A percentile compares a stretch with the other conserved stretches of the same genome.
These are phyloP conservation scores for Tuber indicum DNA, from an alignment of 495 filamentous ascomycete species.

Conservation along the genomic window DNA sequence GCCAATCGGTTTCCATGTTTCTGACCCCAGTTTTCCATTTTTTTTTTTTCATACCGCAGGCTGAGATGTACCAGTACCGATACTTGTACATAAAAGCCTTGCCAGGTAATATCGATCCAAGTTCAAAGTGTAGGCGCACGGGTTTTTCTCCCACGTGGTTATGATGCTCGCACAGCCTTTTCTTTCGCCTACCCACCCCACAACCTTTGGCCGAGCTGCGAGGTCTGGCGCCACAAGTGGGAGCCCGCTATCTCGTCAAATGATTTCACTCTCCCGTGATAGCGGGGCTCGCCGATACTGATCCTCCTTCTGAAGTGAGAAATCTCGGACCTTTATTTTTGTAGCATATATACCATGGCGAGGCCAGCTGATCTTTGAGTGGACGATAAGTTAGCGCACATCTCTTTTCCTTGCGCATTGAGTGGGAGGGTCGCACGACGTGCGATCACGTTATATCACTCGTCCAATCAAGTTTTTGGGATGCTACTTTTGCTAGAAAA, in stretches of 20 bases:
- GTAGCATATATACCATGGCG: background rate
- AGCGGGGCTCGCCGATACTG: background rate
- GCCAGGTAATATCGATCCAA: background rate
- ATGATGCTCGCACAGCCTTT: background rate
- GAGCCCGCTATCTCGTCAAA: background rate
- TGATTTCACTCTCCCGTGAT: background rate
- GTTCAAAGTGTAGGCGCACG: background rate
- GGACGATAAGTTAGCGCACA: background rate
- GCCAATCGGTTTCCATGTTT: too few species aligned
- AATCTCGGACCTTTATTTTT: background rate
- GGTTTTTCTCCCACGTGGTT: background rate
- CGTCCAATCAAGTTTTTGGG: background rate
- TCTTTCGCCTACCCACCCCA: background rate
- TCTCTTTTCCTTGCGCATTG: background rate
- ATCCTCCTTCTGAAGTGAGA: background rate
- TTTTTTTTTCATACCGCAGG: too few species aligned
- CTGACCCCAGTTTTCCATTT: too few species aligned
- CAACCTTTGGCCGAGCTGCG: background rate
- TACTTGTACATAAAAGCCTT: background rate
- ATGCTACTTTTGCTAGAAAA: too few species aligned
- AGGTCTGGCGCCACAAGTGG: background rate
- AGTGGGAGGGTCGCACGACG: background rate
- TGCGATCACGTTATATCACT: background rate
- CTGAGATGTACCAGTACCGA: too few species aligned
- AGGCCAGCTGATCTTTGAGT: background rate